A percentile compares a stretch with the other conserved stretches of the same genome.
Conservation (phyloP, 2,329 filamentous ascomycete genomes). For the Penicillium sp. region DNA sequence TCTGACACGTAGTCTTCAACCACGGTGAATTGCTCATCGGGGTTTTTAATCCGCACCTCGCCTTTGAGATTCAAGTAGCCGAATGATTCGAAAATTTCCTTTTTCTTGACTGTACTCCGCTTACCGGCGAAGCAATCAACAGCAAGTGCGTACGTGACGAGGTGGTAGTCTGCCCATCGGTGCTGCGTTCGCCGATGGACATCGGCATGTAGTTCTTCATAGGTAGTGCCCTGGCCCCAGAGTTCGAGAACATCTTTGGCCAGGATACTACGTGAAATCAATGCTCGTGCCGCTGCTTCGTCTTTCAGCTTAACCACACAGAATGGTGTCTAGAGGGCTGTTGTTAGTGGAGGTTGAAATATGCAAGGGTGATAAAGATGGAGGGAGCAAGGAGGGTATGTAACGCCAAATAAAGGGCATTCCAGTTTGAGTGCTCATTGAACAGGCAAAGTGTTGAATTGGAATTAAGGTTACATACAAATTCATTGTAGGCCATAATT, state of each 20-base stretch:
- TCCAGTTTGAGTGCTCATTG: conserved; percentile 2
- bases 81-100: conserved; percentile 82
- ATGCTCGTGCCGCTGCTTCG: conserved; percentile 65
- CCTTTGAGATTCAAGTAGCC: conserved; percentile 78
- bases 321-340: conserved; percentile 74
- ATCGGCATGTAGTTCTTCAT: conserved; percentile 71
- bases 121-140: conserved; percentile 83
- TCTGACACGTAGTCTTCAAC: conserved; percentile 79
- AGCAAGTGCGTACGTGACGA: conserved; percentile 78
- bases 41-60: conserved; percentile 74
- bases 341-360: conserved; percentile 9
- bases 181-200: conserved; percentile 65
- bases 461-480: conserved; percentile 63
- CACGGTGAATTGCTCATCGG: conserved; percentile 77
- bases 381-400: neutral
- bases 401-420: neutral
- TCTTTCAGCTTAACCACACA: conserved; percentile 76
- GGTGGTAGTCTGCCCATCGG: conserved; percentile 70
- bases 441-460: conserved; percentile 7
- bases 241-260: conserved; percentile 85
- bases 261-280: conserved; percentile 80
- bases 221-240: conserved; percentile 75
- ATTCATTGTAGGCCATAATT: conserved; percentile 74
- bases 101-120: conserved; percentile 66
- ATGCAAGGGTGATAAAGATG: neutral